Percentiles rank a stretch among this genome's conserved stretches.
phyloP scores from a whole-genome alignment of 2,329 filamentous ascomycete genomes.

The Claviceps monticola region DNA sequence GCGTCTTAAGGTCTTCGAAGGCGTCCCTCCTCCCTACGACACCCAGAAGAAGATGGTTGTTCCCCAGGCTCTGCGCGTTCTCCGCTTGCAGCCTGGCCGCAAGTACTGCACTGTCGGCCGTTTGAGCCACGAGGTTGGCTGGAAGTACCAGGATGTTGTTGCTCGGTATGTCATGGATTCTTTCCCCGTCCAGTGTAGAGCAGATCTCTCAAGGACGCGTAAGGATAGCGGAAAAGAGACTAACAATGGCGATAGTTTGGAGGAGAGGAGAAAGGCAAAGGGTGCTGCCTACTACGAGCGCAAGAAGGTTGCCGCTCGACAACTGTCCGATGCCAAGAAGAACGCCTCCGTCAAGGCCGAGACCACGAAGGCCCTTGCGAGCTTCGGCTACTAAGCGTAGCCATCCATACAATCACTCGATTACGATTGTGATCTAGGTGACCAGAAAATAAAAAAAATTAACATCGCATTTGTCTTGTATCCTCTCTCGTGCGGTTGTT shows the following conservation, averaged over 20 bases:
- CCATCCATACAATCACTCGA: slow-evolving; percentile 14
- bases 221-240: neutral
- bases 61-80: slow-evolving; percentile 90
- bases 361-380: slow-evolving; percentile 76
- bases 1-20: slow-evolving; percentile 99
- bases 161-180: slow-evolving; percentile 53
- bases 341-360: slow-evolving; percentile 74
- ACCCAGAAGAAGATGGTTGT: slow-evolving; percentile 99
- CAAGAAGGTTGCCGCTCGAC: slow-evolving; percentile 93
- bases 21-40: slow-evolving; percentile 97
- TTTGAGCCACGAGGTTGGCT: slow-evolving; percentile 97
- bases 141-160: slow-evolving; percentile 99
- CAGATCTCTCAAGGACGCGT: neutral
- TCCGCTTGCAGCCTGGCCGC: slow-evolving; percentile 94
- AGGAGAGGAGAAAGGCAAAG: slow-evolving; percentile 99
- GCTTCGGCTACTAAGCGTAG: slow-evolving; percentile 70
- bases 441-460: slow-evolving; percentile 2
- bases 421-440: slow-evolving; percentile 15
- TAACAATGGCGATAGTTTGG: slow-evolving; percentile 50
- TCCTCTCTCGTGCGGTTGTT: slow-evolving; percentile 36
- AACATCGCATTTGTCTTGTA: slow-evolving; percentile 25
- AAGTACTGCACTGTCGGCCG: slow-evolving; percentile 99
- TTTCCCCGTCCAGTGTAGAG: neutral
- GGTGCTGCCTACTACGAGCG: slow-evolving; percentile 98
- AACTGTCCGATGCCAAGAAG: slow-evolving; percentile 88